Evolutionary conservation across 768 basidiomycete genomes (phyloP), one percentile per base, ranked within the genome.

Genomic region (Russula abietina): DNA sequence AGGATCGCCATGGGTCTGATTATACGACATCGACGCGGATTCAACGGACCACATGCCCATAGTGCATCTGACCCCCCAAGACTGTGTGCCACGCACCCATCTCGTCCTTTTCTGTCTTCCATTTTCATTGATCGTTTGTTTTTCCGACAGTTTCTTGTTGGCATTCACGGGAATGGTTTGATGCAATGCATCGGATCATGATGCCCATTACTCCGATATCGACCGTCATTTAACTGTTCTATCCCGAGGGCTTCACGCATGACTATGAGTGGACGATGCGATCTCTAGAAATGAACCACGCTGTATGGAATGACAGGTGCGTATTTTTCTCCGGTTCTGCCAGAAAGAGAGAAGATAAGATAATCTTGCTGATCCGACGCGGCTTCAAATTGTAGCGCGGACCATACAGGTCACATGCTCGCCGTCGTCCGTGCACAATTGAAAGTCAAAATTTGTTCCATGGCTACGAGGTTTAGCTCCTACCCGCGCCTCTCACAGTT

Each of bases 141-240:
- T 5, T 55, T 28, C 22, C 17, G 19, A 3, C 24, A 68, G 67
- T 66, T 66, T 22, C 67, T 68, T 26, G 33, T 68, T 16, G 67
- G 67, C 7, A 65, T 68, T 33, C 67, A 68, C 30, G 89, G 90
- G 6, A 92, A 91, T 67, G 90, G 91, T 8, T 79, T 94, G 0
- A 88, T 90, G 10, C 90, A 92, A 88, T 90, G 10, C 90, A 92
- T 69, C 79, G 93, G n/a, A 80, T 93, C 48, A 84, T 88, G 77
- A 92, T 93, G 90, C 83, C 87, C 24, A 81, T 81, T 1, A 88
- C 85, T 4, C 83, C 82, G 0, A 73, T 84, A n/a, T 85, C 89
- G 6, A 85, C 89, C 6, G 89, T 94, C 22, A 88, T 94, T 66
- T 91, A 94, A 74, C 82, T 94, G 16, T 91, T 94, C 75, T 88